Conservation (phyloP, 2,329 filamentous ascomycete genomes). For the Nectriaceae sp. region DNA sequence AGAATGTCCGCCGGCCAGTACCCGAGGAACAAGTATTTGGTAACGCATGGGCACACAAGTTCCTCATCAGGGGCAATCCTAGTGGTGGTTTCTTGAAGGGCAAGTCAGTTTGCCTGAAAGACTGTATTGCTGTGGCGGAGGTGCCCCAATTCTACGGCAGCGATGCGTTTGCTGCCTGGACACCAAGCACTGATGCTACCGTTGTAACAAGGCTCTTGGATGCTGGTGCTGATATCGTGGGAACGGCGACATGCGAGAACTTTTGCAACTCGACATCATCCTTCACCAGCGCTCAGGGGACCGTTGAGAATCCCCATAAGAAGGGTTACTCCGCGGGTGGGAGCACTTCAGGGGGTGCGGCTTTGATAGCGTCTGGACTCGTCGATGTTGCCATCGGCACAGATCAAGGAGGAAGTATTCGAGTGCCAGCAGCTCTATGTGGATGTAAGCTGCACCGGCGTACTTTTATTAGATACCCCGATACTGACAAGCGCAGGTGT, state of each 20-base stretch:
- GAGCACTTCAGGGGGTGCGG: slow-evolving; percentile 49
- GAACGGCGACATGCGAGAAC: slow-evolving; percentile 56
- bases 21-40: slow-evolving; percentile 46
- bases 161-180: slow-evolving; percentile 51
- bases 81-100: slow-evolving; percentile 33
- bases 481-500: slow-evolving; percentile 21
- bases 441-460: slow-evolving; percentile 35
- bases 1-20: slow-evolving; percentile 42
- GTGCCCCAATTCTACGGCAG: slow-evolving; percentile 56
- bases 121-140: slow-evolving; percentile 55
- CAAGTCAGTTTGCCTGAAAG: slow-evolving; percentile 54
- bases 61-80: slow-evolving; percentile 41
- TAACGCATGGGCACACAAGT: slow-evolving; percentile 53
- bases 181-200: slow-evolving; percentile 53
- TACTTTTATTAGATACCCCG: too few relatives aligned
- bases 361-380: slow-evolving; percentile 44
- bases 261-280: slow-evolving; percentile 51
- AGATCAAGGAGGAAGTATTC: slow-evolving; percentile 50
- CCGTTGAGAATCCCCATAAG: slow-evolving; percentile 46
- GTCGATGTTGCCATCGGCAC: slow-evolving; percentile 49
- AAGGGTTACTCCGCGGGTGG: slow-evolving; percentile 51
- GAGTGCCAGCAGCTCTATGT: slow-evolving; percentile 44
- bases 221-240: slow-evolving; percentile 50
- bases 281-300: slow-evolving; percentile 48
- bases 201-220: slow-evolving; percentile 52